Base-by-base conservation (phyloP, 2,329 filamentous ascomycete genomes). In the Plectosphaerella sp. region DNA sequence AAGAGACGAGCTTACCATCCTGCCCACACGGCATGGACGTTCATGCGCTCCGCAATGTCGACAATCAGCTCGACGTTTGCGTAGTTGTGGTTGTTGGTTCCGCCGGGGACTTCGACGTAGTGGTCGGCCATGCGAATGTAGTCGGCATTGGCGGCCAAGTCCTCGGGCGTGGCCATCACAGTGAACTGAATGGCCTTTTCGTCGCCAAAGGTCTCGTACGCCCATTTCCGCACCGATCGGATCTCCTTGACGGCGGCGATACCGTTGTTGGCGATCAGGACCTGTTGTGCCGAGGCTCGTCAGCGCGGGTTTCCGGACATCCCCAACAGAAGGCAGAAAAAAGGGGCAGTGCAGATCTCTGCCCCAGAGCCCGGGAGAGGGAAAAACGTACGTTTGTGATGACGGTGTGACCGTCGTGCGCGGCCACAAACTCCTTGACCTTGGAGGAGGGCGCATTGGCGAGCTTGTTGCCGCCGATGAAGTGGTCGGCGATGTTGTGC, bases 41-140 rank as follows among this genome's bases (percentile, higher is more conserved):
- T 85, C 91, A 97, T 97, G 57, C 94, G 91, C 80, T 99, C 94
- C 24, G 94, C 94, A 68, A 99, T 86, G 77, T 99, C 94, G 60
- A 99, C 94, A 72, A 99, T 99, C 69, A 99, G 81, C 77, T 99
- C 94, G 55, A 99, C 94, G 70, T 99, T 99, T 75, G 94, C 94
- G 74, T 99, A 99, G 75, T 99, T 99, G 86, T 99, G 96, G 82
- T 99, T 99, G 79, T 99, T 99, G 57, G 94, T 99, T 67, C 94
- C 94, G 67, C 94, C 94, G 35, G 94, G 94, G 56, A 99, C 93
- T 76, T 99, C 94, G 63, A 99, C 94, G 72, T 99, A 99, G 80
- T 97, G 91, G 75, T 99, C 94, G 35, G 94, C 94, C 94, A 99
- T 97, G 70, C 94, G 86, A 70, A 99, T 99, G 77, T 99, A 99